phyloP scores from a whole-genome alignment of 352 stramenopile species.

The Pythium brachiatum region DNA sequence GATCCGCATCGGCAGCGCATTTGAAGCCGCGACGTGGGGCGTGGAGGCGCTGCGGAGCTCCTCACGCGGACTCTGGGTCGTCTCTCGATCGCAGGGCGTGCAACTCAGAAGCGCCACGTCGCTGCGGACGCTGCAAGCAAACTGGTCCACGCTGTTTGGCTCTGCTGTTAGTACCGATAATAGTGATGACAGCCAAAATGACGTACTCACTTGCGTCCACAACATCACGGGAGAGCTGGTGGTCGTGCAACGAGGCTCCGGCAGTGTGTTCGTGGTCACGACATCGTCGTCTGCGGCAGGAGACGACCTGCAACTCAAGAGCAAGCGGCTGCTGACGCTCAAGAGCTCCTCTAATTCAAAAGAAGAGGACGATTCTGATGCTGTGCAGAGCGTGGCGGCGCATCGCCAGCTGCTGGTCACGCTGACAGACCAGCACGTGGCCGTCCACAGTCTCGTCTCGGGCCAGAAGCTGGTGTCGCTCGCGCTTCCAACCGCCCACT shows the following conservation, averaged over 20 bases:
- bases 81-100: constrained; percentile 50
- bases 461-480: constrained; percentile 42
- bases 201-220: constrained; percentile 48
- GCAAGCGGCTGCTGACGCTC: constrained; percentile 9
- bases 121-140: constrained; percentile 36
- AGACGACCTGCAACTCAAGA: neutral
- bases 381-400: constrained; percentile 23
- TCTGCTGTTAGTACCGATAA: neutral
- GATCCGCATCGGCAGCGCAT: constrained; percentile 65
- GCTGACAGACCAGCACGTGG: constrained; percentile 19
- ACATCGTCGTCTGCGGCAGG: neutral
- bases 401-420: constrained; percentile 50
- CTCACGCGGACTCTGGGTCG: constrained; percentile 65
- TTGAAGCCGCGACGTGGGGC: constrained; percentile 26
- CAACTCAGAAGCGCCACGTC: constrained; percentile 57
- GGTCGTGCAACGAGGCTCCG: constrained; percentile 34
- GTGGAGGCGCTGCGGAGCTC: constrained; percentile 43
- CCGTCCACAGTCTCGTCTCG: constrained; percentile 54
- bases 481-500: constrained; percentile 23
- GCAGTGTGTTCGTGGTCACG: constrained; percentile 44
- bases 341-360: neutral
- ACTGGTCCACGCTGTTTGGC: constrained; percentile 34
- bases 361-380: neutral
- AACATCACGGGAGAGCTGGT: constrained; percentile 79
- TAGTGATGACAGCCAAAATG: neutral